A percentile compares a stretch with the other conserved stretches of the same genome.
Conservation (phyloP, 2,329 filamentous ascomycete species). For the Cladobotryum protrusum region DNA sequence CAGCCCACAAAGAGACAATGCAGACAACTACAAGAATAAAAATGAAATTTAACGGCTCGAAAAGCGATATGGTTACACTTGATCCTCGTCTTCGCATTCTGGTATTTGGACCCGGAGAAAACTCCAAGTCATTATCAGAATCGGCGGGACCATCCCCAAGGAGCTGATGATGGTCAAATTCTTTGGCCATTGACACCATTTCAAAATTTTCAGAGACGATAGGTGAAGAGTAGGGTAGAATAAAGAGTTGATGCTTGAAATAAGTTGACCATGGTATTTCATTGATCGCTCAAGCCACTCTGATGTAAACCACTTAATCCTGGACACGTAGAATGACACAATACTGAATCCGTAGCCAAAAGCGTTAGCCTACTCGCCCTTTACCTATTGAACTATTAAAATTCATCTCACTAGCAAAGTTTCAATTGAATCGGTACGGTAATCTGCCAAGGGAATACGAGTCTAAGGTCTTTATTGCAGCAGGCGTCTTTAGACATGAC, state of each 20-base stretch:
- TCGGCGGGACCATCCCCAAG: slow-evolving; percentile 2
- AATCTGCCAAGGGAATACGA: too few relatives aligned
- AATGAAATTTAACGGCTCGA: background rate
- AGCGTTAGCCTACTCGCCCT: too few relatives aligned
- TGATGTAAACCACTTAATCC: too few relatives aligned
- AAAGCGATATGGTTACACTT: background rate
- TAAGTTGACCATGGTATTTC: too few relatives aligned
- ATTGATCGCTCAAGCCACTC: too few relatives aligned
- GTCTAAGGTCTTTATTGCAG: too few relatives aligned
- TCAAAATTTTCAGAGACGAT: background rate
- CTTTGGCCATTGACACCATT: slow-evolving; percentile 1
- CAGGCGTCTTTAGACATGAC: too few relatives aligned
- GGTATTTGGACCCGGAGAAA: background rate
- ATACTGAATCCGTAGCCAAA: too few relatives aligned
- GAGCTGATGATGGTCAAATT: slow-evolving; percentile 4
- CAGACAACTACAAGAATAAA: slow-evolving; percentile 1
- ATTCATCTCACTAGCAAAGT: too few relatives aligned
- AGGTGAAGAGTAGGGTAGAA: background rate
- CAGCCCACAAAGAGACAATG: slow-evolving; percentile 9
- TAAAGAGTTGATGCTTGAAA: background rate
- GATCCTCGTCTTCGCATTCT: background rate
- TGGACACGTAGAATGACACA: too few relatives aligned
- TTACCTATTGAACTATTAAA: too few relatives aligned
- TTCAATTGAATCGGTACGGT: too few relatives aligned
- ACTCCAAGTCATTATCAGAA: slow-evolving; percentile 10